Percentiles rank a stretch among this genome's conserved stretches.
Evolutionary conservation across 768 basidiomycete species (phyloP).

Genomic region (Kwoniella dejecticola): DNA sequence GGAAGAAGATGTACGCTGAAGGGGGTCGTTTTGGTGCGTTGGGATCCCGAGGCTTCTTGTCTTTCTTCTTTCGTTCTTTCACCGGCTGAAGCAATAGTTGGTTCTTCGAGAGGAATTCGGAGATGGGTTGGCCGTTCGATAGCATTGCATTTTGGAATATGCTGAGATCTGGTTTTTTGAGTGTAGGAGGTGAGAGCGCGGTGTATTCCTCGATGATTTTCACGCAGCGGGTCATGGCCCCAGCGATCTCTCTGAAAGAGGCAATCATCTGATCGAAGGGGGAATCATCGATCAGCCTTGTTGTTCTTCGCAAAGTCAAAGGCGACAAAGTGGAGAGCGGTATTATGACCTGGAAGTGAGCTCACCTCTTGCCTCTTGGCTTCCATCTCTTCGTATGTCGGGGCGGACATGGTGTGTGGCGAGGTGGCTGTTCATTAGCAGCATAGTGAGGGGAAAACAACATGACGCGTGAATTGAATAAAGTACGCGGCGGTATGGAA

Average conservation of each 20-base stretch:
- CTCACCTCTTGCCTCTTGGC: constrained; percentile 48
- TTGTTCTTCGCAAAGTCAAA: not conserved
- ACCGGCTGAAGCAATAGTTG: not conserved
- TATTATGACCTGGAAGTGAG: no score
- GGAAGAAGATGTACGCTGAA: constrained; percentile 90
- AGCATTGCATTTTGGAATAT: constrained; percentile 13
- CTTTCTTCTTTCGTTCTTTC: constrained; percentile 59
- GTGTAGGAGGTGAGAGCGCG: constrained; percentile 28
- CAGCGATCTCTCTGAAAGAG: constrained; percentile 46
- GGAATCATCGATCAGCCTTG: not conserved
- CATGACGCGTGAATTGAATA: no score
- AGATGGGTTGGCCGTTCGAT: constrained; percentile 5
- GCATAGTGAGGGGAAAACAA: no score
- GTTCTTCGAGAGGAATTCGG: not conserved
- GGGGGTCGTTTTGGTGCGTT: constrained; percentile 92
- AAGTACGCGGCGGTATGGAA: not conserved
- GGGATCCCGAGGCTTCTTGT: constrained; percentile 77
- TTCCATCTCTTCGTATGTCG: constrained; percentile 51
- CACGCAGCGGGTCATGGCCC: constrained; percentile 48
- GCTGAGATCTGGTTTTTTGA: constrained; percentile 16
- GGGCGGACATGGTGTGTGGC: constrained; percentile 26
- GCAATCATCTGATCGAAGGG: constrained; percentile 47
- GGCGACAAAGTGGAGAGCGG: no score
- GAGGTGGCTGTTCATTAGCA: no score
- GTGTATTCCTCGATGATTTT: constrained; percentile 49